These are phyloP conservation scores for Senna tora DNA, from an alignment of 306 rosid species.

Conservation along the genomic window DNA sequence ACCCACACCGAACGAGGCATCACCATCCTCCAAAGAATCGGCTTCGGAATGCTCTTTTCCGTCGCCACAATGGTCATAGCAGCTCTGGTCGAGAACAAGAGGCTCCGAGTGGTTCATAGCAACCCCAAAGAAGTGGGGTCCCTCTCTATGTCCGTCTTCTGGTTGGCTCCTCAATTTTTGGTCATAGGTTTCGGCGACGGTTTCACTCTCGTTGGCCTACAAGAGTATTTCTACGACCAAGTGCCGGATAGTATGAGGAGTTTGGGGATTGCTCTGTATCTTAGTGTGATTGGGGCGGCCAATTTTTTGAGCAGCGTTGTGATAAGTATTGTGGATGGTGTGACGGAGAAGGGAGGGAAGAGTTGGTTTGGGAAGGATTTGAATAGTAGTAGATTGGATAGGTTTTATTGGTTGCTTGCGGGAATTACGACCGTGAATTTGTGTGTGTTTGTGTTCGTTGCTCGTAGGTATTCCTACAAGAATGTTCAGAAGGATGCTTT, in stretches of 20 bases:
- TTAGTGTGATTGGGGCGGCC: slow-evolving; percentile 79
- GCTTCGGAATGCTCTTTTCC: slow-evolving; percentile 80
- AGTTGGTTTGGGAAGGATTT: slow-evolving; percentile 86
- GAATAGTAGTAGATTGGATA: slow-evolving; percentile 78
- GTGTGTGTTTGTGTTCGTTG: slow-evolving; percentile 64
- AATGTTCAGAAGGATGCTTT: slow-evolving; percentile 63
- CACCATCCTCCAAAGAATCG: slow-evolving; percentile 82
- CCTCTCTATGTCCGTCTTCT: slow-evolving; percentile 64
- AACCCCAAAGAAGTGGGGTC: slow-evolving; percentile 47
- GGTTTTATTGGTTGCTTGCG: slow-evolving; percentile 79
- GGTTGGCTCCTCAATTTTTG: slow-evolving; percentile 83
- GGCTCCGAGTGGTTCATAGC: slow-evolving; percentile 47
- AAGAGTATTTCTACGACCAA: slow-evolving; percentile 88
- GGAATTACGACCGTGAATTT: slow-evolving; percentile 50
- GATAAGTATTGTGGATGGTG: slow-evolving; percentile 61
- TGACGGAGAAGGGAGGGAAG: slow-evolving; percentile 53
- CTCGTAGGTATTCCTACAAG: slow-evolving; percentile 80
- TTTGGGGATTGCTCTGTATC: slow-evolving; percentile 76
- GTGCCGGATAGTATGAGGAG: slow-evolving; percentile 97
- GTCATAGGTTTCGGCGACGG: slow-evolving; percentile 91
- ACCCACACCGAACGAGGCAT: slow-evolving; percentile 87
- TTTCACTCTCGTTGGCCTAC: slow-evolving; percentile 78
- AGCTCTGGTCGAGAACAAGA: slow-evolving; percentile 64
- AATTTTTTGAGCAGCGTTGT: slow-evolving; percentile 72
- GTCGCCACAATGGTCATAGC: slow-evolving; percentile 61